These are phyloP conservation scores for Trypanosoma melophagium DNA, from an alignment of 208 protist species.

Conservation along the genomic window DNA sequence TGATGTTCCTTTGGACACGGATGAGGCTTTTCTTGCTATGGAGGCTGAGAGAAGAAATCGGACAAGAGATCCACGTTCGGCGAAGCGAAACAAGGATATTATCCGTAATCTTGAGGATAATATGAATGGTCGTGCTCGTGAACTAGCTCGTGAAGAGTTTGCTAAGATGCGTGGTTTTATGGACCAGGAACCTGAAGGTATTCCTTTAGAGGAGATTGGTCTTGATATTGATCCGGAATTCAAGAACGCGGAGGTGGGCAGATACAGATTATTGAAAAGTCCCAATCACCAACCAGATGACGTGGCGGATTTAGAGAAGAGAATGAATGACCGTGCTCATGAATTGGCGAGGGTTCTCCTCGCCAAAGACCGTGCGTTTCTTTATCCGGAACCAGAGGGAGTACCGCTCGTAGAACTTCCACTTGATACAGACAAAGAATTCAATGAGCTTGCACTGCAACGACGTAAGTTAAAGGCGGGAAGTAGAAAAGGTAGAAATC, in stretches of 20 bases:
- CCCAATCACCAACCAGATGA: conserved; percentile 20
- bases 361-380: conserved; percentile 64
- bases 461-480: too few relatives aligned
- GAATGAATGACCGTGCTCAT: conserved; percentile 53
- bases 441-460: conserved; percentile 59
- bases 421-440: conserved; percentile 64
- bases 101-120: conserved; percentile 59
- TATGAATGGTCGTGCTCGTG: conserved; percentile 76
- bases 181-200: conserved; percentile 67
- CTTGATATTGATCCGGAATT: conserved; percentile 82
- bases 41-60: conserved; percentile 76
- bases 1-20: conserved; percentile 78
- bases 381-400: conserved; percentile 73
- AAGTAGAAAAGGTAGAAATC: neutral
- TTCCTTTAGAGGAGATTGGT: conserved; percentile 63
- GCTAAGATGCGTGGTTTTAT: conserved; percentile 68
- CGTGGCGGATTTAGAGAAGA: conserved; percentile 42
- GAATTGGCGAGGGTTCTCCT: conserved; percentile 59
- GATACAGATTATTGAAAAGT: conserved; percentile 49
- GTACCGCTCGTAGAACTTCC: conserved; percentile 73
- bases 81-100: conserved; percentile 64
- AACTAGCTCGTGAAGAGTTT: conserved; percentile 67
- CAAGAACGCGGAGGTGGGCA: conserved; percentile 67
- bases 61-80: conserved; percentile 47
- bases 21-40: conserved; percentile 55